Evolutionary conservation across 2,329 filamentous ascomycete species (phyloP), one percentile per base, ranked within the genome.

Genomic region (Penicillium sp.): DNA sequence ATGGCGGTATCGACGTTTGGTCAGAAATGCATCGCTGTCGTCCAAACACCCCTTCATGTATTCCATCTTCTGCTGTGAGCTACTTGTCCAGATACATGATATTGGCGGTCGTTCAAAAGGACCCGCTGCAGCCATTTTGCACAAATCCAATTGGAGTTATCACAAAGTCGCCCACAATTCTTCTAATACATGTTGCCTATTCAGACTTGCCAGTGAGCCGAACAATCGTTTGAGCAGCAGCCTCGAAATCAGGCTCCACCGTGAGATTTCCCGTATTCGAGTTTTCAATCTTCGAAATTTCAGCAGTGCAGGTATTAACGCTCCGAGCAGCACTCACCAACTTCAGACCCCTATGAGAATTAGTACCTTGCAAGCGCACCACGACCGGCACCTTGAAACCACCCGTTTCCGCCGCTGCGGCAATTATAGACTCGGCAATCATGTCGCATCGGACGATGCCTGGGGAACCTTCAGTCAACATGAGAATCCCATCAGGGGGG

Each of bases 381-480:
- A 82, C 78, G 21, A 81, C 72, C 0, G 79, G 80, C 4, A 81
- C 69, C 2, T 64, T 65, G 26, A 80, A 69, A 4, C 68, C 64
- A 6, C 73, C 75, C 27, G 77, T 66, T 25, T 77, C 66, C 5
- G 60, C 64, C 2, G 75, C 75, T 1, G 80, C 80, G 0, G 71
- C 72, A 21, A 82, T 71, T 53, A 82, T 80, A 9, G 79, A 78
- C 62, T 80, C 75, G 10, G 80, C 80, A 61, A 83, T 80, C 80
- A 82, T 82, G 58, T 81, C 79, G 31, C 80, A 81, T 35, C 75
- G 73, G 2, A 78, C 80, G 16, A 82, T 79, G 0, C 80, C 80
- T 81, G n/a, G 14, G 6, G 8, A 16, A 21, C 27, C 5, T 21
- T 16, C 19, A 14, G 11, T n/a, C 21, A 27, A 8, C 6, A n/a